phyloP scores from a whole-genome alignment of 2,329 filamentous ascomycete species.

The Trichoderma aggressivum region DNA sequence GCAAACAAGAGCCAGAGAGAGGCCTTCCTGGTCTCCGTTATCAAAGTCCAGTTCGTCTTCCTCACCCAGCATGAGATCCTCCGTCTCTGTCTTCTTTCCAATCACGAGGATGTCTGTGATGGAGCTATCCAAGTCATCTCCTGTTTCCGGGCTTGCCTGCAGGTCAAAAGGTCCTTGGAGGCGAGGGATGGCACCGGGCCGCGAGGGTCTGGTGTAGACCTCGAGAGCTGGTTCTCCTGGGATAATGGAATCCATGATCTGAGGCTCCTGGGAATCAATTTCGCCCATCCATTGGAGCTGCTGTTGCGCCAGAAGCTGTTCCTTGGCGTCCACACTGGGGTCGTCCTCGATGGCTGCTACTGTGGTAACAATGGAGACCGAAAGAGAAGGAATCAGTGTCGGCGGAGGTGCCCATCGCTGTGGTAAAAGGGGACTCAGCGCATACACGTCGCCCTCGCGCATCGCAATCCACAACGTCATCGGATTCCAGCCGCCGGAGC shows the following conservation, averaged over 20 bases:
- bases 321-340: constrained; percentile 47
- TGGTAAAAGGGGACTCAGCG: constrained; percentile 84
- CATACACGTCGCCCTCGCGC: constrained; percentile 88
- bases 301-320: constrained; percentile 58
- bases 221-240: constrained; percentile 49
- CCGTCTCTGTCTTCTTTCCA: constrained; percentile 58
- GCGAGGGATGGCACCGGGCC: constrained; percentile 56
- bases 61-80: constrained; percentile 61
- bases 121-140: constrained; percentile 54
- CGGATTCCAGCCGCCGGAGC: constrained; percentile 81
- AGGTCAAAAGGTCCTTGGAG: constrained; percentile 62
- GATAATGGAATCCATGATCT: constrained; percentile 45
- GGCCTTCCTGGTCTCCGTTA: constrained; percentile 54
- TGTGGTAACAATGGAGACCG: constrained; percentile 77
- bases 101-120: constrained; percentile 62
- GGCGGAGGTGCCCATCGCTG: constrained; percentile 77
- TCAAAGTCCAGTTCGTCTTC: constrained; percentile 59
- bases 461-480: constrained; percentile 99
- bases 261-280: constrained; percentile 60
- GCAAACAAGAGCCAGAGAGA: constrained; percentile 59
- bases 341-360: constrained; percentile 61
- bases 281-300: constrained; percentile 67
- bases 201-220: constrained; percentile 54
- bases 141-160: constrained; percentile 51
- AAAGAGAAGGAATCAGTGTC: constrained; percentile 75